Conservation (phyloP, 768 basidiomycete species). For the Boletus vermiculosoides region DNA sequence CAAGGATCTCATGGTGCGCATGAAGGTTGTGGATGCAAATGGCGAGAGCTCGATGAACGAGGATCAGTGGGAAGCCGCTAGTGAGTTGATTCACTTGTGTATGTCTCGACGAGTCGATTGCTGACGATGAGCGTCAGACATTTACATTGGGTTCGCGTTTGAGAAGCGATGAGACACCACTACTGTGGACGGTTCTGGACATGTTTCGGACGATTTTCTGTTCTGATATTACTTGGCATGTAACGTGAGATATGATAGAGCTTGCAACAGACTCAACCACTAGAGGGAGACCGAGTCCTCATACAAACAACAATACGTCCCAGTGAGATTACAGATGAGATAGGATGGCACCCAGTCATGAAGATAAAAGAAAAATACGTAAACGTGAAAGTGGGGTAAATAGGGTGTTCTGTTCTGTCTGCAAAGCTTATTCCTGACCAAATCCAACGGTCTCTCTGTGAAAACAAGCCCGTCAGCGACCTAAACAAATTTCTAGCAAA, state of each 20-base stretch:
- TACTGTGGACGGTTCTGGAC: background rate
- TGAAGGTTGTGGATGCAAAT: conserved; percentile 86
- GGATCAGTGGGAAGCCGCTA: conserved; percentile 98
- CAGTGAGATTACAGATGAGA: conserved; percentile 32
- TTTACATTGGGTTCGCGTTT: conserved; percentile 93
- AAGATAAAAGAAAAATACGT: conserved; percentile 5
- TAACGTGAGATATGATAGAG: conserved; percentile 1
- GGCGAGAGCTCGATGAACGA: conserved; percentile 92
- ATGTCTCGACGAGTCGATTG: background rate
- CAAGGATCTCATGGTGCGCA: conserved; percentile 75
- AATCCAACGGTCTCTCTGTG: conserved; percentile 89
- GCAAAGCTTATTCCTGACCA: conserved; percentile 73
- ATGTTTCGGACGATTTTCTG: conserved; percentile 5
- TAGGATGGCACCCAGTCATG: conserved; percentile 22
- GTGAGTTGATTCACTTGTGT: conserved; percentile 49
- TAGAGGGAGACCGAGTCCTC: background rate
- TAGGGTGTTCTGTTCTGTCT: conserved; percentile 4
- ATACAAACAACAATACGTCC: conserved; percentile 18
- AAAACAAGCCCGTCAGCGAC: conserved; percentile 16
- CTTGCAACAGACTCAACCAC: background rate
- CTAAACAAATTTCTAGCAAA: conserved; percentile 5
- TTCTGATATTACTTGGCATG: conserved; percentile 4
- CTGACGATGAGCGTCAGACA: conserved; percentile 51
- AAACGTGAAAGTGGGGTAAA: conserved; percentile 10
- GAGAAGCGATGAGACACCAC: conserved; percentile 53